phyloP scores from a whole-genome alignment of 441 rosid genomes.

The Kokia cookei region DNA sequence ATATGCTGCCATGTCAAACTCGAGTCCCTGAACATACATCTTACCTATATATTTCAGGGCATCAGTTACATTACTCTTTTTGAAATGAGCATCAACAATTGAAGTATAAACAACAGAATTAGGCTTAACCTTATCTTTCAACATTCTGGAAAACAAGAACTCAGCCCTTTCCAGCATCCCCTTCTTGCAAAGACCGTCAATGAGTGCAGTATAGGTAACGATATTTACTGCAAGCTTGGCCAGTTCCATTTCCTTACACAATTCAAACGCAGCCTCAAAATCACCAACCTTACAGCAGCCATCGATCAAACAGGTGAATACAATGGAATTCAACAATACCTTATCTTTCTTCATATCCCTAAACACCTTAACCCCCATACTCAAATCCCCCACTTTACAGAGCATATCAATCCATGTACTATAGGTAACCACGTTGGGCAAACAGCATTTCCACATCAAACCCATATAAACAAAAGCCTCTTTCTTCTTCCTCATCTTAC shows the following conservation, averaged over 20 bases:
- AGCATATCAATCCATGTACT: slow-evolving; percentile 29
- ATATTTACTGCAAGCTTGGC: slow-evolving; percentile 20
- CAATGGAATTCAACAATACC: slow-evolving; percentile 26
- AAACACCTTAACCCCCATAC: slow-evolving; percentile 19
- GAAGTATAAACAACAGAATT: slow-evolving; percentile 26
- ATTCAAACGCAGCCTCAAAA: slow-evolving; percentile 22
- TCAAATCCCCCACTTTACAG: slow-evolving; percentile 25
- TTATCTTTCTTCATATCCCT: slow-evolving; percentile 24
- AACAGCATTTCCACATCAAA: slow-evolving; percentile 30
- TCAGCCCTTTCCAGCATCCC: slow-evolving; percentile 28
- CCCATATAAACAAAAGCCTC: slow-evolving; percentile 34
- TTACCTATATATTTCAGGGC: slow-evolving; percentile 30
- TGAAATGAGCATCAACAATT: slow-evolving; percentile 27
- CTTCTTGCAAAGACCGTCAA: slow-evolving; percentile 33
- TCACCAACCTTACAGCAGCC: slow-evolving; percentile 32
- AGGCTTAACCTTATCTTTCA: slow-evolving; percentile 16
- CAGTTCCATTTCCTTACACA: slow-evolving; percentile 24
- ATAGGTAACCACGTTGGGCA: slow-evolving; percentile 34
- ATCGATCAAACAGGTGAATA: slow-evolving; percentile 39
- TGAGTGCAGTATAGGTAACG: slow-evolving; percentile 25
- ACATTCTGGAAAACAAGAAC: slow-evolving; percentile 19
- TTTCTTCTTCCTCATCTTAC: slow-evolving; percentile 20
- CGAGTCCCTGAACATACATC: slow-evolving; percentile 25
- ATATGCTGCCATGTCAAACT: slow-evolving; percentile 25
- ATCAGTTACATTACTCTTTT: slow-evolving; percentile 21